phyloP scores from a whole-genome alignment of 768 basidiomycete species.

The Lyophyllum atratum region DNA sequence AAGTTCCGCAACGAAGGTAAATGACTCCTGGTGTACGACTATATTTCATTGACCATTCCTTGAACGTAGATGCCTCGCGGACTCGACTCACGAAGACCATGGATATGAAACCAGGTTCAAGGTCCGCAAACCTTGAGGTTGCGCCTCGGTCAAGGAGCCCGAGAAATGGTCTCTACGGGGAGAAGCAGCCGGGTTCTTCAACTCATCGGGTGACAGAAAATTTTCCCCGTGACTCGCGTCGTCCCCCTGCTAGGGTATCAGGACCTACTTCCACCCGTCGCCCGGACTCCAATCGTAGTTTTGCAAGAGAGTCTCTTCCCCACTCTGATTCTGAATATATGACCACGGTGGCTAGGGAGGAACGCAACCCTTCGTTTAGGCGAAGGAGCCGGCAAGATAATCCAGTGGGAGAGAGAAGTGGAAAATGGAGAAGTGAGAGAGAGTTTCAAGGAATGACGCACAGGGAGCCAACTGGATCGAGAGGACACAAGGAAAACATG shows the following conservation, averaged over 20 bases:
- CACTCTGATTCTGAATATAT: neutral
- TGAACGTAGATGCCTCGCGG: conserved; percentile 14
- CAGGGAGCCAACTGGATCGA: neutral
- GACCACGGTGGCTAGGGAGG: neutral
- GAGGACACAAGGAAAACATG: neutral
- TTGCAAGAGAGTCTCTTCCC: conserved; percentile 16
- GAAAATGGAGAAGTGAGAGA: neutral
- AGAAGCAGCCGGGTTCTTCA: neutral
- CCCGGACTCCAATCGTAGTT: neutral
- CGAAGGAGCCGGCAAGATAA: conserved; percentile 8
- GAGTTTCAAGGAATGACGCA: neutral
- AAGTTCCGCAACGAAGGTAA: neutral
- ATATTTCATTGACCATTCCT: neutral
- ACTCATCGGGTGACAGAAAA: neutral
- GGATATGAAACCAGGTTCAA: conserved; percentile 2
- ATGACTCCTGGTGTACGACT: neutral
- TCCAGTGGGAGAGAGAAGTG: conserved; percentile 1
- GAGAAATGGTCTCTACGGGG: neutral
- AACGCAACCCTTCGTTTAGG: conserved; percentile 4
- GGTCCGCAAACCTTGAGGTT: conserved; percentile 11
- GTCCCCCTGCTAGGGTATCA: neutral
- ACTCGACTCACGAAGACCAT: conserved; percentile 17
- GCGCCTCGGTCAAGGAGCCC: conserved; percentile 4
- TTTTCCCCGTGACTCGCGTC: neutral
- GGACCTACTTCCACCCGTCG: neutral